phyloP scores from a whole-genome alignment of 2,329 filamentous ascomycete genomes.

The Verticillium klebahnii region DNA sequence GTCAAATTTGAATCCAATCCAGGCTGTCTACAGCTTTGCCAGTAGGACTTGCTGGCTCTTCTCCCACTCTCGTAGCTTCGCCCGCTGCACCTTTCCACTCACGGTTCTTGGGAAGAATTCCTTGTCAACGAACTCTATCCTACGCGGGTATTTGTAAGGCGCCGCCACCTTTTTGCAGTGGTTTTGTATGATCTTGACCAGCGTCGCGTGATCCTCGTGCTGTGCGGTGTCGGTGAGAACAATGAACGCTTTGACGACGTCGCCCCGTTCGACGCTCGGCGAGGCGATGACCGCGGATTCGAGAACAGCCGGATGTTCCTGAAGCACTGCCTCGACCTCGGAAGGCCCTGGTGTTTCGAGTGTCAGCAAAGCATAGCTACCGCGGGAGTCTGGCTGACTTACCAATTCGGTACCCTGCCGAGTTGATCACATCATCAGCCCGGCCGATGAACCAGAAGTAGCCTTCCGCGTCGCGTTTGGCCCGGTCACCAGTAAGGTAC shows the following conservation, averaged over 20 bases:
- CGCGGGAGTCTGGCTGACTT: neutral
- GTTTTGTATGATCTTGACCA: neutral
- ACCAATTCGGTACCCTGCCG: constrained; percentile 1
- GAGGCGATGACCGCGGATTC: neutral
- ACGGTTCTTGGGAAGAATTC: neutral
- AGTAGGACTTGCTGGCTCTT: neutral
- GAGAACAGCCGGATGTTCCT: neutral
- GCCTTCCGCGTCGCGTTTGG: neutral
- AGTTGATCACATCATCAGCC: constrained; percentile 1
- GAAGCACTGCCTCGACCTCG: constrained; percentile 1
- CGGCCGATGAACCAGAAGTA: constrained; percentile 2
- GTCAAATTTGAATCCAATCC: no score
- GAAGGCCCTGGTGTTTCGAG: neutral
- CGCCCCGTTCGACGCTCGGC: neutral
- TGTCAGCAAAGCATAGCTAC: neutral
- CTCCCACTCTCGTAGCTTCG: constrained; percentile 1
- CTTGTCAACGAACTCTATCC: neutral
- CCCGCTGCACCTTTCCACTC: neutral
- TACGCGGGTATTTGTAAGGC: constrained; percentile 1
- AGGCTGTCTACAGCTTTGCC: neutral
- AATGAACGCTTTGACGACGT: constrained; percentile 1
- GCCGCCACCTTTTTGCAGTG: constrained; percentile 1
- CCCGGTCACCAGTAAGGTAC: neutral
- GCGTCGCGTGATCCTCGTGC: neutral
- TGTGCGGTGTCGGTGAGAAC: neutral